Conservation (phyloP, 306 rosid genomes). For the Vigna angularis region DNA sequence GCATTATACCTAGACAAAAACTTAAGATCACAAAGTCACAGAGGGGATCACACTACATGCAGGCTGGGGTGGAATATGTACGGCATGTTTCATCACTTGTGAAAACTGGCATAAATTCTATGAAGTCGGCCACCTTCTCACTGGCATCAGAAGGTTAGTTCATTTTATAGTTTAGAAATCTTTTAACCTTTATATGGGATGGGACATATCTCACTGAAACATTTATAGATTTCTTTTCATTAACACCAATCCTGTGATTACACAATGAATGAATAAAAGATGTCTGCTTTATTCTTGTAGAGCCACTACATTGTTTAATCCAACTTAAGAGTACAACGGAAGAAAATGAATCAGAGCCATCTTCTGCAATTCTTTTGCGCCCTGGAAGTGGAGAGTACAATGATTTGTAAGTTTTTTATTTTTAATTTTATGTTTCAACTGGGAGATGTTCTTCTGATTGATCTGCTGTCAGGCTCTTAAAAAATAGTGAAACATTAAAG, state of each 20-base stretch:
- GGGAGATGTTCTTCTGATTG: slow-evolving; percentile 30
- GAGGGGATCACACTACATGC: slow-evolving; percentile 76
- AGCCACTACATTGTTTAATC: slow-evolving; percentile 73
- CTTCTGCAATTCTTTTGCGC: slow-evolving; percentile 68
- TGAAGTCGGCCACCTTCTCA: slow-evolving; percentile 61
- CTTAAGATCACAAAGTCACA: slow-evolving; percentile 78
- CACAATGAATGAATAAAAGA: slow-evolving; percentile 23
- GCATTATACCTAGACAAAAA: slow-evolving; percentile 81
- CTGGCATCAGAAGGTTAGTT: slow-evolving; percentile 72
- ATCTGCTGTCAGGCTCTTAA: slow-evolving; percentile 32
- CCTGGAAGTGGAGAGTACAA: slow-evolving; percentile 87
- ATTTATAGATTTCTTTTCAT: neutral
- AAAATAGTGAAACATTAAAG: slow-evolving; percentile 29
- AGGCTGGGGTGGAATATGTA: slow-evolving; percentile 79
- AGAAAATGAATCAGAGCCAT: slow-evolving; percentile 61
- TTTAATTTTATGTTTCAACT: slow-evolving; percentile 3
- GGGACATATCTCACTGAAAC: neutral
- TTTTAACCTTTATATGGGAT: slow-evolving; percentile 36
- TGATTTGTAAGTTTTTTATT: slow-evolving; percentile 74
- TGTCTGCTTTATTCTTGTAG: slow-evolving; percentile 58
- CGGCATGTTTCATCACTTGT: slow-evolving; percentile 76
- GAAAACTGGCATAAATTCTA: slow-evolving; percentile 76
- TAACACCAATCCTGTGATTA: slow-evolving; percentile 14
- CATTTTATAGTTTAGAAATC: slow-evolving; percentile 24
- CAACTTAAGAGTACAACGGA: slow-evolving; percentile 87